A percentile compares a stretch with the other conserved stretches of the same genome.
phyloP scores from a whole-genome alignment of 345 rosid species.

The Eucalyptus brandiana region DNA sequence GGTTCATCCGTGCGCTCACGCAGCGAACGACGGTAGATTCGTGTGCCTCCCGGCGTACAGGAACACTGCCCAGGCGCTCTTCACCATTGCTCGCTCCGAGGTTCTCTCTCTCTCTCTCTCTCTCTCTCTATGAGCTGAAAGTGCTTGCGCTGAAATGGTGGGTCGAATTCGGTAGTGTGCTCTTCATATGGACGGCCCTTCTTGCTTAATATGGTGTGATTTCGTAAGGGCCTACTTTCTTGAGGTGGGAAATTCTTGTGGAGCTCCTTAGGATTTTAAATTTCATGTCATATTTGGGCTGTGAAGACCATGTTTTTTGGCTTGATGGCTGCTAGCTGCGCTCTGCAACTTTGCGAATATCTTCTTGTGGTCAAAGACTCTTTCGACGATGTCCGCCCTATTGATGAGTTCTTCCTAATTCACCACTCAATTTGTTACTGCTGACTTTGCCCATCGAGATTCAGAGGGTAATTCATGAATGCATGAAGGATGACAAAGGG shows the following conservation, averaged over 20 bases:
- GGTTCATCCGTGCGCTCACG: not conserved
- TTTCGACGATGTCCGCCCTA: not conserved
- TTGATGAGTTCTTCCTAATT: not conserved
- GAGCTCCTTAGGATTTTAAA: not conserved
- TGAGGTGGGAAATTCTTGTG: not conserved
- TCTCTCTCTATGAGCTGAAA: not conserved
- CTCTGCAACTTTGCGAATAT: not conserved
- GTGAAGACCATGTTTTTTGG: not conserved
- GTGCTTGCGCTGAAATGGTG: not conserved
- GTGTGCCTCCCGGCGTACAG: slow-evolving; percentile 57
- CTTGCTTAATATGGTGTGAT: not conserved
- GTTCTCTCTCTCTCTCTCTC: slow-evolving; percentile 1
- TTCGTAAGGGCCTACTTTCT: not conserved
- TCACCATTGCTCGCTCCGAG: slow-evolving; percentile 70
- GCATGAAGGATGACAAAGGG: not conserved
- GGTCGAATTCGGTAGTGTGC: not conserved
- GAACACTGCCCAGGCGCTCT: slow-evolving; percentile 72
- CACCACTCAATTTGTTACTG: not conserved
- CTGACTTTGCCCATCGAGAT: not conserved
- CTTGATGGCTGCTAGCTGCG: not conserved
- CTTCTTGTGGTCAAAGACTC: not conserved
- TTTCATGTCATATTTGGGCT: not conserved
- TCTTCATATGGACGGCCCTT: not conserved
- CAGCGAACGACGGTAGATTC: slow-evolving; percentile 76
- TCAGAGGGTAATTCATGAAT: not conserved